These are phyloP conservation scores for Mortierella sp. DNA, from an alignment of 371 early-diverging fungal genomes.

Conservation along the genomic window DNA sequence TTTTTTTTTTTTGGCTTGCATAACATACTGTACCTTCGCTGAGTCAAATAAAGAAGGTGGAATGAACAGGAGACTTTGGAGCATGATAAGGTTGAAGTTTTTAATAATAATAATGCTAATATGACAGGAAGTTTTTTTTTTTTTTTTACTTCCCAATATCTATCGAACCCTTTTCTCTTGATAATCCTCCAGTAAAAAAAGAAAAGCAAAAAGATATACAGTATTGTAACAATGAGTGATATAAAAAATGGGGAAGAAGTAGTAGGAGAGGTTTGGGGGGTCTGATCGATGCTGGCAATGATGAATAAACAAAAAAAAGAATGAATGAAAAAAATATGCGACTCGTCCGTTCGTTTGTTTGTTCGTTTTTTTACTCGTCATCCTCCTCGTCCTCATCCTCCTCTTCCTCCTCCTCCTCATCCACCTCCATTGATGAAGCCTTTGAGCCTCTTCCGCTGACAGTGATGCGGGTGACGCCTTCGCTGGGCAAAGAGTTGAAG, in stretches of 20 bases:
- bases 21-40: no score
- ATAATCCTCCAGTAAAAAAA: not conserved
- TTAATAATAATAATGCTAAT: not conserved
- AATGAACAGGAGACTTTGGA: not conserved
- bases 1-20: not conserved
- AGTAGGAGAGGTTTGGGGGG: not conserved
- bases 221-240: conserved; percentile 5
- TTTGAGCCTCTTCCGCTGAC: conserved; percentile 38
- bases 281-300: conserved; percentile 1
- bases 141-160: not conserved
- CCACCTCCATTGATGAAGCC: conserved; percentile 41
- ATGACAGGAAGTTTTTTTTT: not conserved
- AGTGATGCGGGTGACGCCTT: conserved; percentile 59
- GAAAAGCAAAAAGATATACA: conserved; percentile 2
- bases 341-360: not conserved
- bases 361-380: conserved; percentile 18
- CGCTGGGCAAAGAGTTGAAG: conserved; percentile 63
- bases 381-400: conserved; percentile 43
- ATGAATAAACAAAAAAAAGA: not conserved
- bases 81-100: not conserved
- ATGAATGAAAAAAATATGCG: not conserved
- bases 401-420: conserved; percentile 51
- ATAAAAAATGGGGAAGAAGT: not conserved
- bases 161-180: not conserved
- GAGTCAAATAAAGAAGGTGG: no score